A percentile compares a stretch with the other conserved stretches of the same genome.
Conservation (phyloP, 2,329 filamentous ascomycete species). For the Aspergillus texensis region DNA sequence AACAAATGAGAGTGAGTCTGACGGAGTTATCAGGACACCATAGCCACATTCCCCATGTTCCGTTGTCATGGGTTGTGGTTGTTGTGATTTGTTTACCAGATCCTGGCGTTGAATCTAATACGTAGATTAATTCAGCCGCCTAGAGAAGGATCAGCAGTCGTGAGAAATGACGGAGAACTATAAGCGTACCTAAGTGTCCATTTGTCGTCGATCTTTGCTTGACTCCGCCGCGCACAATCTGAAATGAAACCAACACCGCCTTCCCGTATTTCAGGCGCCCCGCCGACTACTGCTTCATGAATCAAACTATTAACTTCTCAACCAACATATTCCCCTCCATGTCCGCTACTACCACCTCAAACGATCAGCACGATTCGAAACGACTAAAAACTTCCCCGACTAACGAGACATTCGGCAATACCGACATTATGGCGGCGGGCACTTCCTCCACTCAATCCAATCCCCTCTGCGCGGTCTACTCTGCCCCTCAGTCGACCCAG, state of each 20-base stretch:
- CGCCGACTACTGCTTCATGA: not conserved
- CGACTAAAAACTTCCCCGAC: not conserved
- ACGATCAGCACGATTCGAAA: not conserved
- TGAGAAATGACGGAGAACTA: constrained; percentile 1
- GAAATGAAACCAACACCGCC: constrained; percentile 6
- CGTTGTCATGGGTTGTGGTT: not conserved
- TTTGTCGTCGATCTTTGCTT: constrained; percentile 7
- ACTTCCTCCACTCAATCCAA: constrained; percentile 1
- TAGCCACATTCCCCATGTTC: not conserved
- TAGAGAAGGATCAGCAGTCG: not conserved
- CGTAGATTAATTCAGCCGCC: not conserved
- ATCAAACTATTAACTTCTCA: not conserved
- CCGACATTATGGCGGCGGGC: not conserved
- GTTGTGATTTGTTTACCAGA: not conserved
- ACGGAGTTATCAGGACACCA: not conserved
- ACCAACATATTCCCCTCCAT: not conserved
- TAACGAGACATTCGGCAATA: not conserved
- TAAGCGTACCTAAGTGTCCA: not conserved
- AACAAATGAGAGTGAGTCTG: not conserved
- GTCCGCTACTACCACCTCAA: not conserved
- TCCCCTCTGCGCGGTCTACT: constrained; percentile 30
- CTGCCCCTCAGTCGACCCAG: constrained; percentile 31
- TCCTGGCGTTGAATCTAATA: not conserved
- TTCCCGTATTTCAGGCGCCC: not conserved
- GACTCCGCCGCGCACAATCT: not conserved